Evolutionary conservation across 495 filamentous ascomycete genomes (phyloP).

Genomic region (Patellaria atrata): DNA sequence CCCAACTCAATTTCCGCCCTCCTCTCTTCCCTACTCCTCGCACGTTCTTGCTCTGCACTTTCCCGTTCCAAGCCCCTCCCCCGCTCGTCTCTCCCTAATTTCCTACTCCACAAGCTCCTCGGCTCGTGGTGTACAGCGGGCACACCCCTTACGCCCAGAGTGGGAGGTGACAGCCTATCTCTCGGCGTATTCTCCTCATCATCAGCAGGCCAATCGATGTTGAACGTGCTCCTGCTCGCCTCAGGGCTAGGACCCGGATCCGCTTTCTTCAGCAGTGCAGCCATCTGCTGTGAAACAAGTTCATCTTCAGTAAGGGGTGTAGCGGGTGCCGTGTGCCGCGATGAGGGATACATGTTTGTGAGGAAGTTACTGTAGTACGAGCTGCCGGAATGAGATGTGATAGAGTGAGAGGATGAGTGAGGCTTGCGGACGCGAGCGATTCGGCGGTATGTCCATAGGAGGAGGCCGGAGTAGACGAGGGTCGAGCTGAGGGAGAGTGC

Average conservation of each 20-base stretch:
- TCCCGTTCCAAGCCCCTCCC: conserved; percentile 16
- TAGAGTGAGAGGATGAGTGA: conserved; percentile 1
- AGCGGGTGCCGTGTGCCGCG: conserved; percentile 8
- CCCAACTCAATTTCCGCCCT: conserved; percentile 25
- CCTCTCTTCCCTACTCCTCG: conserved; percentile 20
- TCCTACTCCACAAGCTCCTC: conserved; percentile 4
- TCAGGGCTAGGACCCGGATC: conserved; percentile 15
- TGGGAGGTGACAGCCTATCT: conserved; percentile 7
- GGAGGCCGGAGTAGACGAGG: conserved; percentile 23
- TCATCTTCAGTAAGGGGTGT: conserved; percentile 24
- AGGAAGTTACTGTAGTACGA: conserved; percentile 24
- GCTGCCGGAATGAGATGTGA: conserved; percentile 11
- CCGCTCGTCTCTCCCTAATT: conserved; percentile 14
- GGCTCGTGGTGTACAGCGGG: conserved; percentile 6
- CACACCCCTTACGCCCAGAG: conserved; percentile 7
- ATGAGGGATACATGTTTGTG: conserved; percentile 19
- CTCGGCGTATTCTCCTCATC: conserved; percentile 14
- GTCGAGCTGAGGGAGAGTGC: conserved; percentile 20
- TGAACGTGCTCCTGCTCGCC: conserved; percentile 19
- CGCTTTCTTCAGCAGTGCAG: conserved; percentile 20
- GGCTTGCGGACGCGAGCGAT: conserved; percentile 13
- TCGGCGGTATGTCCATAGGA: conserved; percentile 24
- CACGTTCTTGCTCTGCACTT: conserved; percentile 11
- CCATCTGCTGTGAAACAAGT: conserved; percentile 27
- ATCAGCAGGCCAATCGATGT: conserved; percentile 18